phyloP scores from a whole-genome alignment of 768 basidiomycete genomes.

The Rhizopogon sp. region DNA sequence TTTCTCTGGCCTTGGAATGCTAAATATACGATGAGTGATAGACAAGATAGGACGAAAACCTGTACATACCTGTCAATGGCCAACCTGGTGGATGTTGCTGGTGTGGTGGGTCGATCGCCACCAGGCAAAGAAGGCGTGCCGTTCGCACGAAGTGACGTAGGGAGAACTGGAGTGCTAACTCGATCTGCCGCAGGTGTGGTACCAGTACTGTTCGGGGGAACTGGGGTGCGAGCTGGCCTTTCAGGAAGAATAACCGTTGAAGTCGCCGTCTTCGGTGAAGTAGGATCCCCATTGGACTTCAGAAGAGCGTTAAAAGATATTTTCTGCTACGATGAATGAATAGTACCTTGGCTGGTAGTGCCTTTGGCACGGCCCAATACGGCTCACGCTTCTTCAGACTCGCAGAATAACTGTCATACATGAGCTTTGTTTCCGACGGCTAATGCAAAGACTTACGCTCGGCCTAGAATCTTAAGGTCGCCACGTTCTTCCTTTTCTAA shows the following conservation, averaged over 20 bases:
- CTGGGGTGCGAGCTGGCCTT: slow-evolving; percentile 22
- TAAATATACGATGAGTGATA: slow-evolving; percentile 22
- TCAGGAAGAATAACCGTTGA: slow-evolving; percentile 27
- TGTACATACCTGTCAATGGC: slow-evolving; percentile 59
- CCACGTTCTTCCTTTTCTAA: slow-evolving; percentile 74
- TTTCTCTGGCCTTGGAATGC: slow-evolving; percentile 76
- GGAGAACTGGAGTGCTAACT: slow-evolving; percentile 37
- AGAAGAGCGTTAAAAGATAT: not conserved
- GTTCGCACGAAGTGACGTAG: slow-evolving; percentile 48
- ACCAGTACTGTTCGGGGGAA: slow-evolving; percentile 35
- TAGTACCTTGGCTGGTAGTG: slow-evolving; percentile 29
- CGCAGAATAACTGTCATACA: slow-evolving; percentile 54
- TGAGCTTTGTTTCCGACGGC: slow-evolving; percentile 1
- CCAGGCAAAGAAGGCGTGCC: slow-evolving; percentile 15
- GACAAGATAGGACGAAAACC: not conserved
- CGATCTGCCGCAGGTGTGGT: slow-evolving; percentile 24
- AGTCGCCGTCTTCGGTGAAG: slow-evolving; percentile 23
- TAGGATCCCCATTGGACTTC: slow-evolving; percentile 21
- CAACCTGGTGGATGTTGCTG: slow-evolving; percentile 41
- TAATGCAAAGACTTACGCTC: slow-evolving; percentile 48
- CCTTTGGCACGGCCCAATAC: slow-evolving; percentile 39
- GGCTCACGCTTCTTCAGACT: slow-evolving; percentile 70
- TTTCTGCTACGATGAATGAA: not conserved
- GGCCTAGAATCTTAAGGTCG: slow-evolving; percentile 77
- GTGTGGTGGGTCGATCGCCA: slow-evolving; percentile 27